Percentiles rank a stretch among this genome's conserved stretches.
phyloP scores from a whole-genome alignment of 2,329 filamentous ascomycete species.

The Botrytis squamosa region DNA sequence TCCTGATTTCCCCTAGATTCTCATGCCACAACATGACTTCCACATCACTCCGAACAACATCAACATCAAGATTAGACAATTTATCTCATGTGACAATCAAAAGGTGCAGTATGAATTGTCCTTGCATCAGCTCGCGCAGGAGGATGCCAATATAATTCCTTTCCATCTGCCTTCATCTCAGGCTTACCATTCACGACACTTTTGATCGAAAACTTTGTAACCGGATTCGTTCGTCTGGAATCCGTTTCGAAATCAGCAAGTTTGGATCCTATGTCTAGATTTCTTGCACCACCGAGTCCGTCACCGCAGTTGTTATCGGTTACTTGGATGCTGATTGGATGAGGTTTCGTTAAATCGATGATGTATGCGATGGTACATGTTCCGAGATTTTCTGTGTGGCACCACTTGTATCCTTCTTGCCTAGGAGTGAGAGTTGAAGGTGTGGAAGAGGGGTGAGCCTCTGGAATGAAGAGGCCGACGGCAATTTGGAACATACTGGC shows the following conservation, averaged over 20 bases:
- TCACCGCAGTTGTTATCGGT: not conserved
- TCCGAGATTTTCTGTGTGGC: not conserved
- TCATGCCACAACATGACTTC: no score
- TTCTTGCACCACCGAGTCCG: not conserved
- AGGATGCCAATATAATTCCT: not conserved
- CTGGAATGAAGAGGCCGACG: no score
- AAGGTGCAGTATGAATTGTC: not conserved
- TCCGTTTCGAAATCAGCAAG: not conserved
- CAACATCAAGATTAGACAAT: no score
- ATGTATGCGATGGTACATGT: constrained; percentile 1
- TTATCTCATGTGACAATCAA: not conserved
- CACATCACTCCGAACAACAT: not conserved
- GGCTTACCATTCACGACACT: not conserved
- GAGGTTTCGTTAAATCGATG: not conserved
- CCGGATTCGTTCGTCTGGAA: not conserved
- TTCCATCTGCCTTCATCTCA: not conserved
- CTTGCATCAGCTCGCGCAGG: not conserved
- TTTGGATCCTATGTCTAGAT: not conserved
- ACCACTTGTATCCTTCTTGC: not conserved
- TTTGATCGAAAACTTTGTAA: not conserved
- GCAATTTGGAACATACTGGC: no score
- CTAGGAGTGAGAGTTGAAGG: not conserved
- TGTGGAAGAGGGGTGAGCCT: not conserved
- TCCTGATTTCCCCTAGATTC: not conserved
- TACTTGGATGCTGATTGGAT: not conserved